Evolutionary conservation across 768 basidiomycete genomes (phyloP).

Genomic region (Fomitopsis pulvina): DNA sequence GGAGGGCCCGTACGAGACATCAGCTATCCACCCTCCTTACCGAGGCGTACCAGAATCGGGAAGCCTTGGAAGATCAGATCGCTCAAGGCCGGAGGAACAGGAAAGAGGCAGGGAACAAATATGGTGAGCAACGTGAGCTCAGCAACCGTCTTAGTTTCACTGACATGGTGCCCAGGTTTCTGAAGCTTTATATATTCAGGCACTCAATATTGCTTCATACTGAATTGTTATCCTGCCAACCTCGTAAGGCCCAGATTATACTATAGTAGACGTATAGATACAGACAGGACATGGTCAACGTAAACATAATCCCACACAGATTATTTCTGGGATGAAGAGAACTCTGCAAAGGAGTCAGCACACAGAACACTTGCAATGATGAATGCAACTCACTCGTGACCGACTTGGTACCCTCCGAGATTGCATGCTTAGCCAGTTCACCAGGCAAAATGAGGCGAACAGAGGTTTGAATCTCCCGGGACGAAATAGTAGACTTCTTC

Average conservation of each 20-base stretch:
- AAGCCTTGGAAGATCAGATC: slow-evolving; percentile 75
- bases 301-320: slow-evolving; percentile 3
- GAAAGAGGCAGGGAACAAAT: slow-evolving; percentile 90
- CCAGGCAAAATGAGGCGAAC: slow-evolving; percentile 81
- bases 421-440: slow-evolving; percentile 84
- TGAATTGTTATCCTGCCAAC: not conserved
- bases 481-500: slow-evolving; percentile 90
- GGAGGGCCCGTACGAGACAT: slow-evolving; percentile 65
- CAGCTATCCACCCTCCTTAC: slow-evolving; percentile 76
- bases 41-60: slow-evolving; percentile 80
- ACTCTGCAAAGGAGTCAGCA: slow-evolving; percentile 33
- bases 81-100: slow-evolving; percentile 78
- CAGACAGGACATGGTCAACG: slow-evolving; percentile 12
- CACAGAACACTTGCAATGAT: not conserved
- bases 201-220: not conserved
- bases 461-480: slow-evolving; percentile 82
- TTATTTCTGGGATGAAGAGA: slow-evolving; percentile 34
- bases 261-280: slow-evolving; percentile 14
- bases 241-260: slow-evolving; percentile 7
- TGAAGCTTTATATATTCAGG: not conserved
- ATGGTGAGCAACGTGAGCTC: slow-evolving; percentile 45
- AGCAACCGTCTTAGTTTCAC: not conserved
- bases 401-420: slow-evolving; percentile 77
- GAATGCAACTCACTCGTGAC: slow-evolving; percentile 49
- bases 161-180: slow-evolving; percentile 10